Conservation (phyloP, 2,329 filamentous ascomycete species). For the Ophiocordyceps robertsii region DNA sequence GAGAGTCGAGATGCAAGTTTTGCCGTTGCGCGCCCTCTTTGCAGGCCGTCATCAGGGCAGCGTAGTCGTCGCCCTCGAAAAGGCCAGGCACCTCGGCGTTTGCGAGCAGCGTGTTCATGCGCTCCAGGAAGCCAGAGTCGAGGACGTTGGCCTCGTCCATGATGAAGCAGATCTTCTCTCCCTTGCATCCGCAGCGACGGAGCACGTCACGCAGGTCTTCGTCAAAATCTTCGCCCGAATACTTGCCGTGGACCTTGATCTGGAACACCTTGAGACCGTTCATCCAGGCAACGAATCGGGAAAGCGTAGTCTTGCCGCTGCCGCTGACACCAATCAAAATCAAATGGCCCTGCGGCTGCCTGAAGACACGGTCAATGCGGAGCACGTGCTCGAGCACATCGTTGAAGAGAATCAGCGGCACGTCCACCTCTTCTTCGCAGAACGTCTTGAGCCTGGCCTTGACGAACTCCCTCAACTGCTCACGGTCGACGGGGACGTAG, state of each 20-base stretch:
- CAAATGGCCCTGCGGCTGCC: constrained; percentile 93
- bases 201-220: constrained; percentile 92
- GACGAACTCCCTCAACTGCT: constrained; percentile 91
- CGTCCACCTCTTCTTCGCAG: constrained; percentile 98
- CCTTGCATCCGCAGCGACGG: constrained; percentile 87
- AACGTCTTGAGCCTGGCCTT: constrained; percentile 95
- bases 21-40: constrained; percentile 97
- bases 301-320: constrained; percentile 95
- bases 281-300: constrained; percentile 99
- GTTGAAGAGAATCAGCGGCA: constrained; percentile 97
- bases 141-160: constrained; percentile 99
- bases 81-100: constrained; percentile 99
- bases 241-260: constrained; percentile 98
- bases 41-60: constrained; percentile 97
- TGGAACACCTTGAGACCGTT: constrained; percentile 98
- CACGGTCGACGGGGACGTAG: constrained; percentile 91
- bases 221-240: constrained; percentile 96
- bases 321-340: constrained; percentile 98
- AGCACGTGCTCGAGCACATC: constrained; percentile 96
- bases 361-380: constrained; percentile 95
- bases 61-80: constrained; percentile 97
- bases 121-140: constrained; percentile 94
- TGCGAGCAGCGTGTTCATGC: constrained; percentile 97
- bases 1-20: constrained; percentile 86
- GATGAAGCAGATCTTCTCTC: constrained; percentile 99